Evolutionary conservation across 2,329 filamentous ascomycete genomes (phyloP).

Genomic region (Furcasterigmium sp.): DNA sequence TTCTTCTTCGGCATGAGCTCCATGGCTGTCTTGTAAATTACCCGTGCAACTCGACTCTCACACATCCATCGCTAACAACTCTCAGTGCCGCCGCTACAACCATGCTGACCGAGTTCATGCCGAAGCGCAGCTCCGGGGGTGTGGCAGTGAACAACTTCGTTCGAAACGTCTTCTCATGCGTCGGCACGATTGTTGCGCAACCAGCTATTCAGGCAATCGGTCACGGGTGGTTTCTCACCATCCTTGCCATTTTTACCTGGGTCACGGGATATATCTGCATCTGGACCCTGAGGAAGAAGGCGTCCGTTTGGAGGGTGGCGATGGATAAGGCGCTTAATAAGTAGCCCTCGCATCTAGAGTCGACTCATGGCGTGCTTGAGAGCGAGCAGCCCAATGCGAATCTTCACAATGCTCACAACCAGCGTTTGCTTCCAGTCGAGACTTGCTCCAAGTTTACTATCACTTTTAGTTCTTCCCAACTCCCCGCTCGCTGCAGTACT

Average conservation of each 20-base stretch:
- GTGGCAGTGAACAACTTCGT: slow-evolving; percentile 80
- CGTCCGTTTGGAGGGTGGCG: slow-evolving; percentile 54
- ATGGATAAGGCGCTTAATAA: slow-evolving; percentile 49
- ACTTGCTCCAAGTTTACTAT: too few relatives aligned
- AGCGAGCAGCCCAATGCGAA: too few relatives aligned
- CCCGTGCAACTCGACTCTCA: background rate
- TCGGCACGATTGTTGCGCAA: slow-evolving; percentile 63
- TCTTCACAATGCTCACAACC: too few relatives aligned
- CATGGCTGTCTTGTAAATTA: slow-evolving; percentile 70
- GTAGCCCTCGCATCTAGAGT: too few relatives aligned
- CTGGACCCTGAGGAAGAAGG: slow-evolving; percentile 55
- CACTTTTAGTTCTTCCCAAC: slow-evolving; percentile 16
- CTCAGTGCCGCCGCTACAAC: slow-evolving; percentile 60
- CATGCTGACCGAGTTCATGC: slow-evolving; percentile 83
- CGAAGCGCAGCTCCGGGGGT: slow-evolving; percentile 61
- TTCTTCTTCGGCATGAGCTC: slow-evolving; percentile 72
- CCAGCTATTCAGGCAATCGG: slow-evolving; percentile 68
- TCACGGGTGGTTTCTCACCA: slow-evolving; percentile 72
- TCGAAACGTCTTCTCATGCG: slow-evolving; percentile 71
- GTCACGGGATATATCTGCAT: slow-evolving; percentile 53
- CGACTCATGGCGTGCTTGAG: too few relatives aligned
- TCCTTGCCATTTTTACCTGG: slow-evolving; percentile 45
- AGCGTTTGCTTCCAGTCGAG: too few relatives aligned
- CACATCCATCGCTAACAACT: slow-evolving; percentile 7
- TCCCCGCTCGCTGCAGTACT: slow-evolving; percentile 64